phyloP scores from a whole-genome alignment of 495 filamentous ascomycete genomes.

The Oleoguttula mirabilis region DNA sequence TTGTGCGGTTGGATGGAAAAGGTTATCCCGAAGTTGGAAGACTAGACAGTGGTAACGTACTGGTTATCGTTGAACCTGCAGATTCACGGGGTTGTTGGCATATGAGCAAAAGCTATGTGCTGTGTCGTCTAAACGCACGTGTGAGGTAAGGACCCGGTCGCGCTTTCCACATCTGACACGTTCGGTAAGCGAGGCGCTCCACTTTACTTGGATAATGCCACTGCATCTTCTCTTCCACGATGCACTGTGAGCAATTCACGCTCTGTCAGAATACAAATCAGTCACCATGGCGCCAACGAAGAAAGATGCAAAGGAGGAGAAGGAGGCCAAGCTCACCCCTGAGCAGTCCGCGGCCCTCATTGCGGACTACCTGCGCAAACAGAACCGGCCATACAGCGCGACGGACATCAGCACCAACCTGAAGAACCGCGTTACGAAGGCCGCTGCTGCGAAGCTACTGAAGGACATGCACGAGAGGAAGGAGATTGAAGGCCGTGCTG shows the following conservation, averaged over 20 bases:
- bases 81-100: no score
- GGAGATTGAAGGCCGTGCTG: conserved; percentile 44
- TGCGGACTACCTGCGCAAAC: conserved; percentile 48
- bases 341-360: conserved; percentile 32
- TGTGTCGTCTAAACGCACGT: no score
- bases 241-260: no score
- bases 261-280: no score
- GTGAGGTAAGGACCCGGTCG: no score
- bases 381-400: conserved; percentile 33
- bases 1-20: conserved; percentile 26
- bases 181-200: no score
- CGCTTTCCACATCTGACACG: no score
- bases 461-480: conserved; percentile 51
- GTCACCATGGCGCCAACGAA: conserved; percentile 41
- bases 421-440: conserved; percentile 57
- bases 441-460: conserved; percentile 48
- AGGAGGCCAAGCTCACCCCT: conserved; percentile 21
- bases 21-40: conserved; percentile 22
- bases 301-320: conserved; percentile 23
- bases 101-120: no score
- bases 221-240: no score
- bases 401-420: conserved; percentile 55
- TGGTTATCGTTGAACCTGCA: no score
- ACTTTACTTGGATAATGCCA: no score
- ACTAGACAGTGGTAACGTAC: conserved; percentile 7